Percentiles rank a stretch among this genome's conserved stretches.
phyloP scores from a whole-genome alignment of 2,329 filamentous ascomycete genomes.

The Epichloe festucae region DNA sequence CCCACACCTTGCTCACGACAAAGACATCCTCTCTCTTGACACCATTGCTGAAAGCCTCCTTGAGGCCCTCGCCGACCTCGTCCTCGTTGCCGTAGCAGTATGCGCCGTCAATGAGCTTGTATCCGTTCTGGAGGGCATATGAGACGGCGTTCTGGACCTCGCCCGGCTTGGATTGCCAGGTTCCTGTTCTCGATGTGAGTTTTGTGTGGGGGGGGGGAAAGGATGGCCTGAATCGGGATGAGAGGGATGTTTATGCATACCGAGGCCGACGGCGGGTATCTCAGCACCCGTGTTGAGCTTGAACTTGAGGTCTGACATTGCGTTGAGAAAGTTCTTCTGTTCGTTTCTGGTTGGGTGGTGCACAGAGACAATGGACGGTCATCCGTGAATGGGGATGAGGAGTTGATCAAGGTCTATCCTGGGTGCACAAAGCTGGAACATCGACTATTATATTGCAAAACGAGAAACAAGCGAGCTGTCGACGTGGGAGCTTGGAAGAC shows the following conservation, averaged over 20 bases:
- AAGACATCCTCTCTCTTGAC: constrained; percentile 70
- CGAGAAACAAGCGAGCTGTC: background rate
- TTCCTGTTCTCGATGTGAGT: constrained; percentile 30
- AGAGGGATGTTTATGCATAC: constrained; percentile 25
- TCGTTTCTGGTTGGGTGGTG: background rate
- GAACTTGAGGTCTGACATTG: constrained; percentile 25
- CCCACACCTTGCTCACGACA: constrained; percentile 78
- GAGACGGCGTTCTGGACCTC: constrained; percentile 45
- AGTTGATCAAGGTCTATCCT: too few species aligned
- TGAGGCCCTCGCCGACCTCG: constrained; percentile 67
- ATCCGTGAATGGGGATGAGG: too few species aligned
- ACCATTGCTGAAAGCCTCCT: constrained; percentile 56
- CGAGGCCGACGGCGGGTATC: constrained; percentile 51
- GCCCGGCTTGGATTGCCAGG: constrained; percentile 50
- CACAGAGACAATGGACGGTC: too few species aligned
- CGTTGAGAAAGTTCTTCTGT: background rate
- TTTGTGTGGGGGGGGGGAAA: background rate
- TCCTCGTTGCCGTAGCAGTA: constrained; percentile 74
- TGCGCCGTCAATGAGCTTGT: constrained; percentile 55
- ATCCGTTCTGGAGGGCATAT: constrained; percentile 43
- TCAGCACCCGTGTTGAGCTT: constrained; percentile 51
- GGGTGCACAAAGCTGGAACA: too few species aligned
- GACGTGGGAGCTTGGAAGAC: background rate
- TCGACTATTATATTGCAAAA: background rate
- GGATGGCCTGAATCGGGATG: background rate